A percentile compares a stretch with the other conserved stretches of the same genome.
Evolutionary conservation across 2,329 filamentous ascomycete genomes (phyloP).

Genomic region (Dothideomycetes sp.): DNA sequence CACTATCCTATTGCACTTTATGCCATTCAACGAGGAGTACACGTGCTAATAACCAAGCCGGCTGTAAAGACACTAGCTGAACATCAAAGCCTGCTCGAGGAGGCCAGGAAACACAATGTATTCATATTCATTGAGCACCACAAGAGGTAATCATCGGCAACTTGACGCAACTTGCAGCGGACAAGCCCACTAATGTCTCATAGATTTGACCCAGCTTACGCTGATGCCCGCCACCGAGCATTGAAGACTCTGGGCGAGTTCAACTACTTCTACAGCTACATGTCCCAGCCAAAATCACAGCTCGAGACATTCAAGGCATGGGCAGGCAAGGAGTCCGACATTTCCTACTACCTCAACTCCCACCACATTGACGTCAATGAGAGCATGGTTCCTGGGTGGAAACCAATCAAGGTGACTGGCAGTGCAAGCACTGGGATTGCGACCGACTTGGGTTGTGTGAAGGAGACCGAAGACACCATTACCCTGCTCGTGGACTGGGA

Average conservation of each 20-base stretch:
- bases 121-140: slow-evolving; percentile 94
- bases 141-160: too few species aligned
- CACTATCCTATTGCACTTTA: slow-evolving; percentile 89
- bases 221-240: slow-evolving; percentile 71
- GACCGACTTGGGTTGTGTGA: slow-evolving; percentile 63
- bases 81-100: slow-evolving; percentile 65
- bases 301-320: slow-evolving; percentile 91
- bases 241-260: slow-evolving; percentile 68
- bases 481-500: slow-evolving; percentile 83
- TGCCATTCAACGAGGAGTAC: slow-evolving; percentile 76
- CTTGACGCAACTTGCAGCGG: too few species aligned
- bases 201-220: slow-evolving; percentile 80
- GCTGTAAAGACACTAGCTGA: slow-evolving; percentile 75
- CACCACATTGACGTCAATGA: slow-evolving; percentile 91
- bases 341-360: slow-evolving; percentile 91
- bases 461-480: slow-evolving; percentile 85
- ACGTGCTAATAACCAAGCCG: slow-evolving; percentile 90
- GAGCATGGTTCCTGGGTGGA: slow-evolving; percentile 76
- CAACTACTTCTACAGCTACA: slow-evolving; percentile 98
- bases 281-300: slow-evolving; percentile 86
- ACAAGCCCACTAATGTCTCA: background rate
- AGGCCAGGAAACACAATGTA: slow-evolving; percentile 62
- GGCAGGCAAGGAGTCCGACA: slow-evolving; percentile 86
- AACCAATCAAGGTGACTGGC: slow-evolving; percentile 68
- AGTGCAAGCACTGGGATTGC: slow-evolving; percentile 71